phyloP scores from a whole-genome alignment of 495 filamentous ascomycete species.

The Aspergillus sclerotiicarbonarius region DNA sequence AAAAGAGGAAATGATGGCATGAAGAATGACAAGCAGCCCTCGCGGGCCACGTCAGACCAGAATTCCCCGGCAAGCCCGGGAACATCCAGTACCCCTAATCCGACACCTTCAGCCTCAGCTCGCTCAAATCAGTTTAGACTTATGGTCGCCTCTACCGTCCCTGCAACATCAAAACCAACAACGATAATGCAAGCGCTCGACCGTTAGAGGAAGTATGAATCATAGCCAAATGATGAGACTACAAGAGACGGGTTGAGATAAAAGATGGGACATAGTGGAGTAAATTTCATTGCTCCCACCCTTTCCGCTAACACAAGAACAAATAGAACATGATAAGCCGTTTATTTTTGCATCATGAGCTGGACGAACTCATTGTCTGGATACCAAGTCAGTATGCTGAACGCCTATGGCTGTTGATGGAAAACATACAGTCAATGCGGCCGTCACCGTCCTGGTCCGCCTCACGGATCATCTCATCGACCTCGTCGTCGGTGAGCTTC shows the following conservation, averaged over 20 bases:
- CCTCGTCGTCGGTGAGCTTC: constrained; percentile 99
- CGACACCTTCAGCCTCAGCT: background rate
- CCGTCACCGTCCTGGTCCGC: constrained; percentile 99
- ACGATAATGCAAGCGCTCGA: constrained; percentile 30
- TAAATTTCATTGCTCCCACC: constrained; percentile 18
- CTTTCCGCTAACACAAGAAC: constrained; percentile 35
- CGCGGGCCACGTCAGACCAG: background rate
- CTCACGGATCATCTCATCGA: constrained; percentile 99
- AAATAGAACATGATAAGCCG: constrained; percentile 26
- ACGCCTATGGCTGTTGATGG: background rate
- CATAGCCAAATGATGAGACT: constrained; percentile 30
- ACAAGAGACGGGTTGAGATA: constrained; percentile 30
- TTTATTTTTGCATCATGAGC: constrained; percentile 99
- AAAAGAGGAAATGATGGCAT: background rate
- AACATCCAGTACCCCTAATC: background rate
- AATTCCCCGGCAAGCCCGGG: background rate
- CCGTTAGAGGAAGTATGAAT: constrained; percentile 28
- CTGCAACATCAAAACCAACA: constrained; percentile 16
- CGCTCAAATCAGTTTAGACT: constrained; percentile 10
- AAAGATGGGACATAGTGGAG: constrained; percentile 22
- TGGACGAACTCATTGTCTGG: constrained; percentile 99
- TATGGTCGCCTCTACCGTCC: constrained; percentile 9
- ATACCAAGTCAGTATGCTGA: background rate
- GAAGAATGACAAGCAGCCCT: background rate
- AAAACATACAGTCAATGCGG: constrained; percentile 80